Evolutionary conservation across 371 early-diverging fungal genomes (phyloP).

Genomic region (Apophysomyces elegans): DNA sequence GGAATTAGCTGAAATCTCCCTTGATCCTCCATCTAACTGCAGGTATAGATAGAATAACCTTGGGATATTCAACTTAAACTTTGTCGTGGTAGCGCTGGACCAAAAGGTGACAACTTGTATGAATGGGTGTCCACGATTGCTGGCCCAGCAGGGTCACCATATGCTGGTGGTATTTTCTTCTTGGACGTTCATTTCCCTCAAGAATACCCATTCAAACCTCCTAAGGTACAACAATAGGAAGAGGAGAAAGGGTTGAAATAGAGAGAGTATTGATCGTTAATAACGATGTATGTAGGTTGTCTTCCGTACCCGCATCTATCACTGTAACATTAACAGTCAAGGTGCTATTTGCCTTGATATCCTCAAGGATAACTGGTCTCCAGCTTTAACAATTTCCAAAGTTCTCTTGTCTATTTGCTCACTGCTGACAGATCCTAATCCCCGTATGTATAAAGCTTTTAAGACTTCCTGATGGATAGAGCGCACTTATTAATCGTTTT

Average conservation of each 20-base stretch:
- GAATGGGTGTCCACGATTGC: slow-evolving; percentile 96
- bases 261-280: slow-evolving; percentile 12
- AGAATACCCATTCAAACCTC: slow-evolving; percentile 99
- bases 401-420: slow-evolving; percentile 98
- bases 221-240: slow-evolving; percentile 67
- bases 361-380: slow-evolving; percentile 98
- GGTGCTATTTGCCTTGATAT: slow-evolving; percentile 99
- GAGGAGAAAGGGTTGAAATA: background rate
- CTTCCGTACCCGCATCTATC: slow-evolving; percentile 97
- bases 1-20: slow-evolving; percentile 93
- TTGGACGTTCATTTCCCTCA: slow-evolving; percentile 97
- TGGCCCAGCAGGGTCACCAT: slow-evolving; percentile 86
- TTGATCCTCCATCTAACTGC: slow-evolving; percentile 95
- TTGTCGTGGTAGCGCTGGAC: slow-evolving; percentile 75
- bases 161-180: slow-evolving; percentile 94
- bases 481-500: background rate
- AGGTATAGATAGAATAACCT: slow-evolving; percentile 50
- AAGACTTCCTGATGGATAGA: background rate
- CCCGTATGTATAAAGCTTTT: slow-evolving; percentile 50
- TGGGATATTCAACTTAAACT: slow-evolving; percentile 10
- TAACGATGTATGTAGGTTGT: slow-evolving; percentile 59
- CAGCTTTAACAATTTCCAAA: slow-evolving; percentile 97
- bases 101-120: slow-evolving; percentile 94
- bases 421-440: slow-evolving; percentile 98
- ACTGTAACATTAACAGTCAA: slow-evolving; percentile 99